Percentiles rank a stretch among this genome's conserved stretches.
These are phyloP conservation scores for Sporisorium graminicola DNA, from an alignment of 1,284 basidiomycete genomes.

Conservation along the genomic window DNA sequence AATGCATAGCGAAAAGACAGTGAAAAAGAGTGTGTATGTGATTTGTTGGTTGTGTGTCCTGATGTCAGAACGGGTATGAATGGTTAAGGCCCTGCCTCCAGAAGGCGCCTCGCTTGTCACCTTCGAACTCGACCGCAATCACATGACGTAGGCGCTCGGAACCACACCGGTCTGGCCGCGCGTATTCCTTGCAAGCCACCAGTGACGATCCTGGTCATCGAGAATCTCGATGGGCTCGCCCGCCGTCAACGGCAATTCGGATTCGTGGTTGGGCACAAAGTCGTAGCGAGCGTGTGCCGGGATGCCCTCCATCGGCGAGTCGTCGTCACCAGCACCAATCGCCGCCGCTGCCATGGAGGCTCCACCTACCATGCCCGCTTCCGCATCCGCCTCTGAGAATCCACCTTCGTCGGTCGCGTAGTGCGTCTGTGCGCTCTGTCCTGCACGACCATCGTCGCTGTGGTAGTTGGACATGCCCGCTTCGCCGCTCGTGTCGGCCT, in stretches of 20 bases:
- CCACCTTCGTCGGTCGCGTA: constrained; percentile 69
- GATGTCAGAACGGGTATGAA: constrained; percentile 5
- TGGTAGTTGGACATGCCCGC: constrained; percentile 70
- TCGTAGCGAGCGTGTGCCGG: constrained; percentile 63
- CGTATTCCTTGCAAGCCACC: constrained; percentile 62
- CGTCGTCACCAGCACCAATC: constrained; percentile 23
- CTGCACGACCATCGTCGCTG: constrained; percentile 50
- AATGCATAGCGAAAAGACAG: constrained; percentile 23
- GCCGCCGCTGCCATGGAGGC: constrained; percentile 74
- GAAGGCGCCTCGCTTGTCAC: not conserved
- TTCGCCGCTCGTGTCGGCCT: constrained; percentile 51
- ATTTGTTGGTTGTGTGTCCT: not conserved
- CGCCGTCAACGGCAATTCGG: constrained; percentile 56
- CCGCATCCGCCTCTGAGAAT: constrained; percentile 35
- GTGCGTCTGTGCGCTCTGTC: constrained; percentile 37
- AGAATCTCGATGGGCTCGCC: constrained; percentile 62
- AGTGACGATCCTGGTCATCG: constrained; percentile 62
- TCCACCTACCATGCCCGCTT: constrained; percentile 27
- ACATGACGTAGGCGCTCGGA: constrained; percentile 63
- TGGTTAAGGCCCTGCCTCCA: not conserved
- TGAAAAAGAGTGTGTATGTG: constrained; percentile 5
- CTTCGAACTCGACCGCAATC: constrained; percentile 5
- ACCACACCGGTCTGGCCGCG: constrained; percentile 60
- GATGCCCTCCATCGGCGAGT: constrained; percentile 55
- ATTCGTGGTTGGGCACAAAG: constrained; percentile 63